Base-by-base conservation (phyloP, 2,329 filamentous ascomycete genomes). In the Hymenoscyphus albidus region DNA sequence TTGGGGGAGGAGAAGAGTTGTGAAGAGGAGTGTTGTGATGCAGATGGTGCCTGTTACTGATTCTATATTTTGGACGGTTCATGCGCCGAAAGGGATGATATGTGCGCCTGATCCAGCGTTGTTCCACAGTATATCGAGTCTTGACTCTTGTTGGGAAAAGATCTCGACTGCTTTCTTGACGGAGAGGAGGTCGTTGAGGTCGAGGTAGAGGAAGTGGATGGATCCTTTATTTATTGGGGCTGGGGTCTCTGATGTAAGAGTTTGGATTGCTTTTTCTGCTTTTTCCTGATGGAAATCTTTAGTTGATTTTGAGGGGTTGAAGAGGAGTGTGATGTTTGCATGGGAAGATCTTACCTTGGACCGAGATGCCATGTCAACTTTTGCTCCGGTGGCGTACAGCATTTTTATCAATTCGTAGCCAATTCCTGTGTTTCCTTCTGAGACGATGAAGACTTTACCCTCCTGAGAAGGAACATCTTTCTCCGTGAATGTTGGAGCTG, bases 301-400 rank as follows among this genome's bases (percentile, higher is more conserved):
- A 48, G 42, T 18, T 16, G 42, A 1, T 48, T 5, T n/a, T 22
- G 22, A 48, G 14, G 3, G 42, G 1, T 27, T 3, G 42, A 48
- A 48, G 16, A 18, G 42, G 16, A 27, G 27, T 27, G 27, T 27
- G 16, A 48, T 5, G 14, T 16, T 18, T 48, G 16, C 6, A 7
- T 2, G 27, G 27, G 27, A 27, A 27, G 27, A 27, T 27, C 27
- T 27, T 48, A 48, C 42, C 42, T 48, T 6, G 2, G 76, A 76
- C 22, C 80, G 76, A 7, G 74, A 76, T 14, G 76, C 74, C n/a
- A 81, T 70, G 67, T 79, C 81, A 39, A 81, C 77, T 42, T 71
- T 79, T 51, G 74, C 80, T 62, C 76, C 75, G 32, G 76, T 74
- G 18, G 65, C 61, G 68, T 78, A 79, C 38, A 80, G 75, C 18